phyloP scores from a whole-genome alignment of 2,329 filamentous ascomycete species.

The Xylaria hypoxylon region DNA sequence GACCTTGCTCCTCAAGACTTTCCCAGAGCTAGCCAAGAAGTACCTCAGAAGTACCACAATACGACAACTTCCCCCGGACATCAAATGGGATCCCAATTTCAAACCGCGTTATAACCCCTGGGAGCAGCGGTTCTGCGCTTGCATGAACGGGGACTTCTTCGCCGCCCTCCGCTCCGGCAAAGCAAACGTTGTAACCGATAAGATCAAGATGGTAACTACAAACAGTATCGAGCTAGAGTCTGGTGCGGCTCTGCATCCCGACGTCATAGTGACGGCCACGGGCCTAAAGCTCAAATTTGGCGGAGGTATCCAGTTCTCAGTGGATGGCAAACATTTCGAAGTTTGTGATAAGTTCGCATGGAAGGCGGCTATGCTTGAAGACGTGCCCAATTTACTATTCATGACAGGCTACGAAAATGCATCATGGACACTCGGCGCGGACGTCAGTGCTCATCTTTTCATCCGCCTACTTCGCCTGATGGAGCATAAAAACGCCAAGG shows the following conservation, averaged over 20 bases:
- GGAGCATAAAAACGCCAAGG: slow-evolving; percentile 47
- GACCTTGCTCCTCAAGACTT: slow-evolving; percentile 63
- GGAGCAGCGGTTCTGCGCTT: slow-evolving; percentile 81
- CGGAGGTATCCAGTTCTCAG: slow-evolving; percentile 62
- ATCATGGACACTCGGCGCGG: slow-evolving; percentile 75
- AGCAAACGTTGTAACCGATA: slow-evolving; percentile 62
- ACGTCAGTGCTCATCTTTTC: slow-evolving; percentile 62
- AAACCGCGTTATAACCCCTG: slow-evolving; percentile 73
- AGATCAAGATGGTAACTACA: slow-evolving; percentile 62
- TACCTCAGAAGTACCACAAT: slow-evolving; percentile 61
- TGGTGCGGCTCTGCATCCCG: slow-evolving; percentile 66
- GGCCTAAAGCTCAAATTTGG: slow-evolving; percentile 71
- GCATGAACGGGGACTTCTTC: slow-evolving; percentile 68
- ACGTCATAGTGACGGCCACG: slow-evolving; percentile 77
- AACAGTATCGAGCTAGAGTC: slow-evolving; percentile 61
- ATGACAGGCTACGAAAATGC: slow-evolving; percentile 74
- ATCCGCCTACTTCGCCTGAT: slow-evolving; percentile 64
- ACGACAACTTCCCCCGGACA: slow-evolving; percentile 63
- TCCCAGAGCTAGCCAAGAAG: slow-evolving; percentile 62
- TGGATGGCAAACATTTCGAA: slow-evolving; percentile 66
- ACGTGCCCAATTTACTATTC: slow-evolving; percentile 71
- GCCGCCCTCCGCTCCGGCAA: slow-evolving; percentile 59
- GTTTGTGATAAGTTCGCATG: slow-evolving; percentile 67
- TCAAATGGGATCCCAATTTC: slow-evolving; percentile 72
- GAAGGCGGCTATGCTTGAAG: slow-evolving; percentile 74